Conservation (phyloP, 2,329 filamentous ascomycete genomes). For the Aspergillus candidus region DNA sequence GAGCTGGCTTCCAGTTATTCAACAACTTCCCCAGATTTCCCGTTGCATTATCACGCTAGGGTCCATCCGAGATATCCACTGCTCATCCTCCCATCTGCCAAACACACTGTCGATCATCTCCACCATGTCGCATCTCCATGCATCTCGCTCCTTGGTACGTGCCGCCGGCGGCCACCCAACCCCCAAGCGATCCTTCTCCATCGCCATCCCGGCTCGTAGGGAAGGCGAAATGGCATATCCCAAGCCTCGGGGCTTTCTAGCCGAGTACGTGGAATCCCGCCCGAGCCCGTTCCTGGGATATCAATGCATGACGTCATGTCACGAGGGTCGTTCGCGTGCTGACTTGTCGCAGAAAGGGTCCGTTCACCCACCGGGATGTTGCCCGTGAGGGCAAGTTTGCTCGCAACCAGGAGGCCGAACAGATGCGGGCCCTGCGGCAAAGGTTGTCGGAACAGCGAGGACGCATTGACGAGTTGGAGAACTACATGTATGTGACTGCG, state of each 20-base stretch:
- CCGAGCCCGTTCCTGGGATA: neutral
- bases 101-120: neutral
- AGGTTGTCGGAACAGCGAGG: conserved; percentile 20
- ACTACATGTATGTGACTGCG: conserved; percentile 15
- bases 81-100: too few relatives aligned
- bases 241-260: conserved; percentile 20
- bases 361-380: conserved; percentile 15
- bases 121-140: conserved; percentile 3
- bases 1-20: too few relatives aligned
- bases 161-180: conserved; percentile 1
- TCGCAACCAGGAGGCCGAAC: conserved; percentile 17
- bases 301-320: conserved; percentile 18
- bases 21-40: too few relatives aligned
- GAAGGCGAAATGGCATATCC: conserved; percentile 19
- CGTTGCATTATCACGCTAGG: too few relatives aligned
- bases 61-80: too few relatives aligned
- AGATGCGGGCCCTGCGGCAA: conserved; percentile 13
- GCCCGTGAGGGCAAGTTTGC: conserved; percentile 16
- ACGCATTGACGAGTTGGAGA: conserved; percentile 23
- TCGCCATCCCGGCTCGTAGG: conserved; percentile 12
- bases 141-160: conserved; percentile 15
- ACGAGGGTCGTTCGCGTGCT: too few relatives aligned
- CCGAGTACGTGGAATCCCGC: conserved; percentile 17
- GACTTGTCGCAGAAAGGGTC: conserved; percentile 13
- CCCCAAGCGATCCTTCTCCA: conserved; percentile 14